Evolutionary conservation across 495 filamentous ascomycete species (phyloP), one percentile per base, ranked within the genome.

Genomic region (Oidiodendron maius): DNA sequence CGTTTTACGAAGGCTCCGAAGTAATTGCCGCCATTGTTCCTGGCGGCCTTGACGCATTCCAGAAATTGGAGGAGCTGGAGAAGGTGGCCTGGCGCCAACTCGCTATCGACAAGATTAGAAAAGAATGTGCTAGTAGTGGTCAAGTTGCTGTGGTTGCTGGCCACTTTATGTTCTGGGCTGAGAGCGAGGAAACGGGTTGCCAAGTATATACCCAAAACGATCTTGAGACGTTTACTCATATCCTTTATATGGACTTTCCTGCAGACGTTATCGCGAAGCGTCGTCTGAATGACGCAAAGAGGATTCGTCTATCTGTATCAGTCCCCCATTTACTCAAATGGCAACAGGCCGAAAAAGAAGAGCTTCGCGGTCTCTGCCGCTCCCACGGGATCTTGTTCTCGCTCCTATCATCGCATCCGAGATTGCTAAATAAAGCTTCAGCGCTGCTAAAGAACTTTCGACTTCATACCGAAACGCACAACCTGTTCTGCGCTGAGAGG

Each of bases 91-190:
- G 50, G 46, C 75, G 80, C 30, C n/a, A 65, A 46, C 44, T 44
- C 37, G 77, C 79, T 24, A 82, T 84, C 42, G 46, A 67, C 4
- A 51, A n/a, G 2, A 75, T 83, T 39, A 28, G 48, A 30, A 26
- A 67, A 6, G 51, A 71, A 41, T 77, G 72, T 50, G 39, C 40
- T 10, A 17, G 54, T 0, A 68, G 41, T 18, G 59, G 65, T 24
- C 64, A 65, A 46, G 49, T 61, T 10, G 81, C 56, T 11, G 47
- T 86, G 11, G 77, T 87, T 2, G 65, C 77, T 21, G 79, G 81
- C 16, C 80, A 85, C 55, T 74, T 69, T 59, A 80, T 79, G 68
- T 76, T 84, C 56, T 84, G 77, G 79, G 13, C 57, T 3, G 67
- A 74, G 38, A 64, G 63, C 58, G 58, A n/a, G n/a, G n/a, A n/a